These are phyloP conservation scores for Lachancea quebecensis DNA, from an alignment of 805 yeast genomes.

Conservation along the genomic window DNA sequence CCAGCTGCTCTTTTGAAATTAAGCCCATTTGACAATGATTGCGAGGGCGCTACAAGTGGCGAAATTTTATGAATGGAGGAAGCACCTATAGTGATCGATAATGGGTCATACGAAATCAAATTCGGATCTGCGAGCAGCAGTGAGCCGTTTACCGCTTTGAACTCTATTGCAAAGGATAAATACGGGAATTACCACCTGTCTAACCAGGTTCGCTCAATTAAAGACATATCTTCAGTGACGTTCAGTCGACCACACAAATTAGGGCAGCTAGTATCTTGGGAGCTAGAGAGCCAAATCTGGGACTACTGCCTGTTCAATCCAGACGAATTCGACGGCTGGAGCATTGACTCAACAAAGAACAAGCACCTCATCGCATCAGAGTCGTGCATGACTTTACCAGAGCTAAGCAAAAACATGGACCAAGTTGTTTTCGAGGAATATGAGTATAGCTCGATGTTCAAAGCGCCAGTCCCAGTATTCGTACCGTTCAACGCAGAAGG, in stretches of 20 bases:
- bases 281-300: slow-evolving; percentile 82
- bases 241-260: slow-evolving; percentile 79
- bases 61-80: slow-evolving; percentile 14
- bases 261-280: slow-evolving; percentile 91
- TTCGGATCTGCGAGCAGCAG: slow-evolving; percentile 40
- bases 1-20: too few relatives aligned
- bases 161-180: slow-evolving; percentile 65
- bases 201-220: slow-evolving; percentile 54
- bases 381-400: slow-evolving; percentile 74
- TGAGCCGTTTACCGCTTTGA: slow-evolving; percentile 51
- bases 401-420: slow-evolving; percentile 75
- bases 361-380: slow-evolving; percentile 68
- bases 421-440: slow-evolving; percentile 93
- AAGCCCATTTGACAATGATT: too few relatives aligned
- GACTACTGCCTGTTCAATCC: slow-evolving; percentile 59
- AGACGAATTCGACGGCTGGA: slow-evolving; percentile 30
- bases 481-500: slow-evolving; percentile 50
- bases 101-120: slow-evolving; percentile 82
- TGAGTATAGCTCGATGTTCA: slow-evolving; percentile 63
- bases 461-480: slow-evolving; percentile 55
- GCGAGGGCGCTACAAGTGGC: too few relatives aligned
- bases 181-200: slow-evolving; percentile 73
- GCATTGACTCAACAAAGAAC: slow-evolving; percentile 37
- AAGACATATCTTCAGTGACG: slow-evolving; percentile 66
- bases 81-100: slow-evolving; percentile 59